Conservation (phyloP, 495 filamentous ascomycete genomes). For the Neurospora tetrasperma region DNA sequence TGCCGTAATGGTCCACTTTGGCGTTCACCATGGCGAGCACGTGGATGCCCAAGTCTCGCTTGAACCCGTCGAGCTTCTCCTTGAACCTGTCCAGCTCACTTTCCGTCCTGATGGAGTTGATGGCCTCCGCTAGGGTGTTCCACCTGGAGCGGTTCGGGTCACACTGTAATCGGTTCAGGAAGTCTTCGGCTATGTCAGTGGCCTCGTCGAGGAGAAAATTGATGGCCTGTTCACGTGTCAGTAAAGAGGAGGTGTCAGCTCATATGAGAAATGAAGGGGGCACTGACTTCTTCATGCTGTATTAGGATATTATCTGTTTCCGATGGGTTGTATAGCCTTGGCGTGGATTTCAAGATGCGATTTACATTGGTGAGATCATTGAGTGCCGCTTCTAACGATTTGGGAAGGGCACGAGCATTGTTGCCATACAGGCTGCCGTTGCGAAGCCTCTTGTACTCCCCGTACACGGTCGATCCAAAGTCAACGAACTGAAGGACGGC, state of each 20-base stretch:
- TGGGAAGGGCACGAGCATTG: not conserved
- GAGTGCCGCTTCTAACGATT: not conserved
- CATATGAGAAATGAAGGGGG: not conserved
- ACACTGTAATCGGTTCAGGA: not conserved
- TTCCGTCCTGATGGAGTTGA: not conserved
- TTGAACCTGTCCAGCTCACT: not conserved
- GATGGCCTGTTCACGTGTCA: not conserved
- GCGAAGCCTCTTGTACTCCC: not conserved
- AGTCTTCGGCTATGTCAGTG: not conserved
- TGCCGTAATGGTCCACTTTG: not conserved
- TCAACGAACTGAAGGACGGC: constrained; percentile 12
- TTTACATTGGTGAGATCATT: not conserved
- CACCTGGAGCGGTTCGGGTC: not conserved
- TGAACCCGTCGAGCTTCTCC: not conserved
- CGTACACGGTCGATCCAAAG: not conserved
- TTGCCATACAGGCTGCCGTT: not conserved
- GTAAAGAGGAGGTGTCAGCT: not conserved
- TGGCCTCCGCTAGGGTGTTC: not conserved
- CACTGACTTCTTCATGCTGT: not conserved
- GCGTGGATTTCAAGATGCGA: not conserved
- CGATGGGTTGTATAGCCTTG: not conserved
- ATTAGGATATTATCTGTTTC: not conserved
- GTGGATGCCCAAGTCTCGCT: not conserved
- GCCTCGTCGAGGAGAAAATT: not conserved
- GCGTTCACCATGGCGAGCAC: not conserved